These are phyloP conservation scores for Penicillium salamii DNA, from an alignment of 495 filamentous ascomycete genomes.

Conservation along the genomic window DNA sequence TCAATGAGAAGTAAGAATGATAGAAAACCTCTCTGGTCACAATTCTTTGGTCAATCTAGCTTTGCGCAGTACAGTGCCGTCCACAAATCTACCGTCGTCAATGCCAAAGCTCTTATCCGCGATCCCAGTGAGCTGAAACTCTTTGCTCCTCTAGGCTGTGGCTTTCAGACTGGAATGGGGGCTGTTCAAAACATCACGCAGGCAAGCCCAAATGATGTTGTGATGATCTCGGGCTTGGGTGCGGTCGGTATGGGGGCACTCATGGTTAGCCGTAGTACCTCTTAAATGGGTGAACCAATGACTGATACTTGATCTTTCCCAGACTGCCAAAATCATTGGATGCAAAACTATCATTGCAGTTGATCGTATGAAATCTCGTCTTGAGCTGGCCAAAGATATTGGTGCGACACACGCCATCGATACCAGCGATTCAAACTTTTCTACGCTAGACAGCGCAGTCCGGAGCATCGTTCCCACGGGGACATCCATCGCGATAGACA, in stretches of 20 bases:
- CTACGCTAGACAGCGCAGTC: slow-evolving; percentile 19
- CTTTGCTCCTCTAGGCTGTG: slow-evolving; percentile 42
- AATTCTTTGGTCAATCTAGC: slow-evolving; percentile 42
- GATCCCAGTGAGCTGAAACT: slow-evolving; percentile 27
- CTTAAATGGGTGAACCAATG: background rate
- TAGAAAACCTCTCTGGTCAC: slow-evolving; percentile 12
- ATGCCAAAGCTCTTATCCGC: slow-evolving; percentile 16
- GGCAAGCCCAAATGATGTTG: slow-evolving; percentile 10
- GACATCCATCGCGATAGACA: slow-evolving; percentile 31
- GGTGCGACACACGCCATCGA: slow-evolving; percentile 40
- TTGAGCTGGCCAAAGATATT: slow-evolving; percentile 33
- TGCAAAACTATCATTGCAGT: slow-evolving; percentile 34
- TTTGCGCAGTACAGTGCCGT: slow-evolving; percentile 34
- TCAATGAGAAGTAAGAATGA: background rate
- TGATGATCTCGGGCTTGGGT: slow-evolving; percentile 35
- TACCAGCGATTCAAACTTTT: slow-evolving; percentile 12
- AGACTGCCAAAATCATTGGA: slow-evolving; percentile 9
- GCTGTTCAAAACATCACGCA: slow-evolving; percentile 29
- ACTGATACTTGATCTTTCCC: background rate
- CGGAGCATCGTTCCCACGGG: slow-evolving; percentile 19
- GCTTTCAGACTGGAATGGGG: slow-evolving; percentile 43
- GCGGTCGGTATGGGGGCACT: slow-evolving; percentile 36
- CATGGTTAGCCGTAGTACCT: slow-evolving; percentile 19
- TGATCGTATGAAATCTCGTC: slow-evolving; percentile 28
- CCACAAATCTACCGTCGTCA: slow-evolving; percentile 20